These are phyloP conservation scores for Aspergillus bombycis DNA, from an alignment of 2,329 filamentous ascomycete genomes.

Conservation along the genomic window DNA sequence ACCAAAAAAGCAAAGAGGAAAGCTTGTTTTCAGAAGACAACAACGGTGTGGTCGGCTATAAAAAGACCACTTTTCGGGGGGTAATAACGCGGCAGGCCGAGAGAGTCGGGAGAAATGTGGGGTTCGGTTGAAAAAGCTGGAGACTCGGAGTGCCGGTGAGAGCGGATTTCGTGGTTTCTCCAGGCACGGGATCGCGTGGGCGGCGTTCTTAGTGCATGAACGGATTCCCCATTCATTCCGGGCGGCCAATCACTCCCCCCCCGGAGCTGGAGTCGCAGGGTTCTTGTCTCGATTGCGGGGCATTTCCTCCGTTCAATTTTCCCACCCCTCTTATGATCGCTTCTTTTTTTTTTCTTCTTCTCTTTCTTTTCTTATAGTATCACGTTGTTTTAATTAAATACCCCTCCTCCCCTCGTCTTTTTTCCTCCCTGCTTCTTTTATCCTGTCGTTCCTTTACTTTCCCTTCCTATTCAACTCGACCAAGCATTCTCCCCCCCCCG, in stretches of 20 bases:
- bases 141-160: slow-evolving; percentile 3
- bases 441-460: slow-evolving; percentile 4
- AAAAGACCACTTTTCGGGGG: no score
- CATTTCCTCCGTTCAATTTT: background rate
- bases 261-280: background rate
- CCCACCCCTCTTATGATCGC: slow-evolving; percentile 3
- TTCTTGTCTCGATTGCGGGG: background rate
- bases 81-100: background rate
- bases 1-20: background rate
- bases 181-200: background rate
- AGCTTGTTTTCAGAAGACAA: background rate
- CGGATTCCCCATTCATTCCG: background rate
- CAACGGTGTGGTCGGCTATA: background rate
- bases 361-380: background rate
- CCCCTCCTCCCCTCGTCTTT: background rate
- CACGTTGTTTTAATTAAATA: background rate
- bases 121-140: slow-evolving; percentile 6
- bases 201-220: background rate
- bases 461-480: background rate
- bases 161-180: background rate
- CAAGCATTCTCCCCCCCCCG: slow-evolving; percentile 24
- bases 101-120: slow-evolving; percentile 6
- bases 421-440: slow-evolving; percentile 2
- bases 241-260: background rate
- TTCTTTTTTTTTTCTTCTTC: background rate